Evolutionary conservation across 768 basidiomycete species (phyloP).

Genomic region (Candolleomyces eurysporus): DNA sequence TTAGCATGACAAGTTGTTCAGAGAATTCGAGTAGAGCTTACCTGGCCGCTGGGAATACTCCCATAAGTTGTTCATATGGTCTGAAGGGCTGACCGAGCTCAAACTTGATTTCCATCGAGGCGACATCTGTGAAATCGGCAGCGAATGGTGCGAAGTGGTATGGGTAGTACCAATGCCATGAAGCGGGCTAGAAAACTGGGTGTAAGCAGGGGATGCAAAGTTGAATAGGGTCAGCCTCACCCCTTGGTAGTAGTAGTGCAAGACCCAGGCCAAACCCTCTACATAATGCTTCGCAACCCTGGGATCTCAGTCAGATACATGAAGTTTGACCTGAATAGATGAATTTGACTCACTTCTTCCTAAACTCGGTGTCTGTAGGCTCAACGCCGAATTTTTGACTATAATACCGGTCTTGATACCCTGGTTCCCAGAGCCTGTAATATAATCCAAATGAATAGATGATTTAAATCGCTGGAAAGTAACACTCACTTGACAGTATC

Average conservation of each 20-base stretch:
- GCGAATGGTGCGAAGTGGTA: conserved; percentile 99
- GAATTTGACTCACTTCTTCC: conserved; percentile 55
- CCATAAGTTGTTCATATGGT: conserved; percentile 97
- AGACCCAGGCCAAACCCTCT: conserved; percentile 93
- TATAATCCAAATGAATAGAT: conserved; percentile 10
- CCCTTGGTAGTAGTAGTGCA: conserved; percentile 98
- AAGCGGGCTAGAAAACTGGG: conserved; percentile 59
- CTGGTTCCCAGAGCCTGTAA: conserved; percentile 88
- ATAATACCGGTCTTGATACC: conserved; percentile 95
- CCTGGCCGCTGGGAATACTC: conserved; percentile 95
- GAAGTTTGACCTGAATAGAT: neutral
- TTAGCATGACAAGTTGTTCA: neutral
- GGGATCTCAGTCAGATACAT: conserved; percentile 8
- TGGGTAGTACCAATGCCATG: conserved; percentile 99
- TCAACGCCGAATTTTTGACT: conserved; percentile 86
- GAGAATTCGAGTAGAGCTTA: conserved; percentile 29
- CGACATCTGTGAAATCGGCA: conserved; percentile 83
- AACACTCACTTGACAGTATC: conserved; percentile 84
- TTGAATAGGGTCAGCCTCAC: conserved; percentile 41
- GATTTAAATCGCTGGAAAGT: neutral
- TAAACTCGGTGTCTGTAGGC: conserved; percentile 66
- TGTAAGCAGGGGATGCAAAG: conserved; percentile 8
- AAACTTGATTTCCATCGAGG: conserved; percentile 78
- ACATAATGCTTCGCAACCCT: conserved; percentile 85
- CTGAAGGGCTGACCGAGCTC: conserved; percentile 85